phyloP scores from a whole-genome alignment of 1,284 basidiomycete genomes.

The Boletellus deceptivus region DNA sequence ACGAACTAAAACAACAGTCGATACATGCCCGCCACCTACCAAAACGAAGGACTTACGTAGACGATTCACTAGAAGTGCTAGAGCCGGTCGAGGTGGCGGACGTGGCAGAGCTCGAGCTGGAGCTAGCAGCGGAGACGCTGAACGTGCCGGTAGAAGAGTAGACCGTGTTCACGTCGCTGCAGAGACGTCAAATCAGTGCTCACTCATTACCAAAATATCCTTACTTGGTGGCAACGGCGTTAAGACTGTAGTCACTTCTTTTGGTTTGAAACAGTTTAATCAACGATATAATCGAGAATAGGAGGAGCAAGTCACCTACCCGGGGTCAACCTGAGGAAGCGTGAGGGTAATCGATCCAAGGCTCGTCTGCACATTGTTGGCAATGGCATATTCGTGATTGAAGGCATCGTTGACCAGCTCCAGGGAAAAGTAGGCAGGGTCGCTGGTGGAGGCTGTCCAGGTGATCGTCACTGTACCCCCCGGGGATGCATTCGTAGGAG shows the following conservation, averaged over 20 bases:
- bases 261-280: no score
- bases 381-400: slow-evolving; percentile 44
- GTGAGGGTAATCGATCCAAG: slow-evolving; percentile 37
- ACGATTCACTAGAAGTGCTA: background rate
- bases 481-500: slow-evolving; percentile 37
- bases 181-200: background rate
- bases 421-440: slow-evolving; percentile 41
- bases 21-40: background rate
- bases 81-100: slow-evolving; percentile 11
- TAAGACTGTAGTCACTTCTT: background rate
- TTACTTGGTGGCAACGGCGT: slow-evolving; percentile 46
- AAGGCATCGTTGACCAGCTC: slow-evolving; percentile 38
- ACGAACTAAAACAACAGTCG: slow-evolving; percentile 8
- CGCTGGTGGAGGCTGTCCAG: slow-evolving; percentile 44
- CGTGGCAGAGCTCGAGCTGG: slow-evolving; percentile 18
- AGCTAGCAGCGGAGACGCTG: slow-evolving; percentile 37
- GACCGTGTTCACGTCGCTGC: slow-evolving; percentile 48
- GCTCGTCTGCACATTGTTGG: slow-evolving; percentile 51
- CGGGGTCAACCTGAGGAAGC: slow-evolving; percentile 49
- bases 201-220: background rate
- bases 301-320: slow-evolving; percentile 32
- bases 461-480: slow-evolving; percentile 41
- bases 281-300: no score
- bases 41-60: slow-evolving; percentile 7
- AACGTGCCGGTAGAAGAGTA: slow-evolving; percentile 45